These are phyloP conservation scores for Pseudocercospora musae DNA, from an alignment of 2,329 filamentous ascomycete species.

Conservation along the genomic window DNA sequence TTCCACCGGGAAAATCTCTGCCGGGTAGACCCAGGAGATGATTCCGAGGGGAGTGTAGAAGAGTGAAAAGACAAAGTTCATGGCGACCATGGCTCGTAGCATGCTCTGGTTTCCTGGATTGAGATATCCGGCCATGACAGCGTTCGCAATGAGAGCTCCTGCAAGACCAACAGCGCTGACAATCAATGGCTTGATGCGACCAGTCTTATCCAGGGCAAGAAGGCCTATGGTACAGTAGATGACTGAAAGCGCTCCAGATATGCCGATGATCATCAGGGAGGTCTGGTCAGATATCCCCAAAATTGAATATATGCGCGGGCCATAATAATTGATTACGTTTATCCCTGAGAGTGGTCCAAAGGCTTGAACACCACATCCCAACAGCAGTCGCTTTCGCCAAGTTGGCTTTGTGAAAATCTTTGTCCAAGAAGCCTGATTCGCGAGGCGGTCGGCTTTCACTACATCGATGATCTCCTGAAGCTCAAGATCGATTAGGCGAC, in stretches of 20 bases:
- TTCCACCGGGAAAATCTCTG: background rate
- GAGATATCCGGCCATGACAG: slow-evolving; percentile 40
- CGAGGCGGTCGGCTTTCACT: background rate
- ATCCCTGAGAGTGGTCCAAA: slow-evolving; percentile 2
- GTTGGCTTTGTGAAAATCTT: background rate
- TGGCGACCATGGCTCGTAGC: slow-evolving; percentile 45
- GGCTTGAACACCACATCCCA: background rate
- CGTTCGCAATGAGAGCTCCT: slow-evolving; percentile 40
- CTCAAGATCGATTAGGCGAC: background rate
- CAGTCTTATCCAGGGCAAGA: slow-evolving; percentile 39
- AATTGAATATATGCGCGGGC: background rate
- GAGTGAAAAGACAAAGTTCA: slow-evolving; percentile 48
- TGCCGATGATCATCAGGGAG: slow-evolving; percentile 23
- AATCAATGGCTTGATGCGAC: slow-evolving; percentile 48
- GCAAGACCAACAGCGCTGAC: slow-evolving; percentile 37
- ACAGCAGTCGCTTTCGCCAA: background rate
- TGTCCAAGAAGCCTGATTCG: background rate
- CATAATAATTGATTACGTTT: slow-evolving; percentile 19
- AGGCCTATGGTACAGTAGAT: slow-evolving; percentile 24
- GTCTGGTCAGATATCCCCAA: slow-evolving; percentile 17
- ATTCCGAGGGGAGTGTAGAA: slow-evolving; percentile 46
- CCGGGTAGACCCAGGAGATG: slow-evolving; percentile 44
- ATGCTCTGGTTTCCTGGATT: slow-evolving; percentile 34
- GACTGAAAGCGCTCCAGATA: slow-evolving; percentile 21
- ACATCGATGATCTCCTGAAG: background rate